Evolutionary conservation across 805 yeast species (phyloP).

Genomic region (Tetrapisispora iriomotensis): DNA sequence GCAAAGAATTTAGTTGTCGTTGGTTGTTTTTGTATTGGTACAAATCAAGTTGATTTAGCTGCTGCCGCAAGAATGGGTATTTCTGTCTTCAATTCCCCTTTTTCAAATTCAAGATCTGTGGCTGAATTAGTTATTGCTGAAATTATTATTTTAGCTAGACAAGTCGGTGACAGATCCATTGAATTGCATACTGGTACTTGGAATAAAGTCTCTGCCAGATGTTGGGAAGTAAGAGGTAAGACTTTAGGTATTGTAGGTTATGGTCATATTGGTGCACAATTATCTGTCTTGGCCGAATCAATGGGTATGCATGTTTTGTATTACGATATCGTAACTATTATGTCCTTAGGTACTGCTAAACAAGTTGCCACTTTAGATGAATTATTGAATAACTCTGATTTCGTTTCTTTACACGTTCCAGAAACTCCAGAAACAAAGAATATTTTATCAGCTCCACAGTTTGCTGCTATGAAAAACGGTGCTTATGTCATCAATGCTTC

Average conservation of each 20-base stretch:
- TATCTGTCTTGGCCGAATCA: conserved; percentile 92
- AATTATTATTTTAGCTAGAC: conserved; percentile 89
- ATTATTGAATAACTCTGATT: conserved; percentile 71
- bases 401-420: conserved; percentile 90
- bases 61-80: conserved; percentile 88
- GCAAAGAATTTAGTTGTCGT: conserved; percentile 84
- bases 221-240: conserved; percentile 99
- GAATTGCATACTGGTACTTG: conserved; percentile 95
- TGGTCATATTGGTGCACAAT: conserved; percentile 97
- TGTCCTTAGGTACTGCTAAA: conserved; percentile 94
- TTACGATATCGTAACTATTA: conserved; percentile 84
- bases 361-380: conserved; percentile 83
- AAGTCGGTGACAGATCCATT: conserved; percentile 90
- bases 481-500: conserved; percentile 91
- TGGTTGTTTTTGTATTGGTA: conserved; percentile 99
- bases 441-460: conserved; percentile 80
- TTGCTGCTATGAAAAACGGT: conserved; percentile 94
- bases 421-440: conserved; percentile 87
- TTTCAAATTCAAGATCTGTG: conserved; percentile 95
- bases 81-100: conserved; percentile 97
- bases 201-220: conserved; percentile 90
- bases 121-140: conserved; percentile 97
- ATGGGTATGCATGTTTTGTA: conserved; percentile 95
- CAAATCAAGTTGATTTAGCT: conserved; percentile 92
- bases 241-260: conserved; percentile 95